phyloP scores from a whole-genome alignment of 139 green algal species.

The Auxenochlorella pyrenoidosa region DNA sequence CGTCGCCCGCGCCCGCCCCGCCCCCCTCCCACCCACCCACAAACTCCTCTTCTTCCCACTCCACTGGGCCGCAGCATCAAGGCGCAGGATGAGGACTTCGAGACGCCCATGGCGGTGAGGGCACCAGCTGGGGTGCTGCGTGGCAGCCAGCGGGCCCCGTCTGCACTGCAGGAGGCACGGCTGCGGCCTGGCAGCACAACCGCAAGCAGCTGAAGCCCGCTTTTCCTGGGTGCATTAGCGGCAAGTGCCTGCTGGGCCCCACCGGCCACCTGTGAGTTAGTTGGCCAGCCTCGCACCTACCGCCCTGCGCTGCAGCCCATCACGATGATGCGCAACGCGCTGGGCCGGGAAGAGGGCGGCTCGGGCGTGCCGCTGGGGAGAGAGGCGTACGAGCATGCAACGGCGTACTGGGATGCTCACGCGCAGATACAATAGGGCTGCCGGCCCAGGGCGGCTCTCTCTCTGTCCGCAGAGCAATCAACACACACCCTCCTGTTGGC shows the following conservation, averaged over 20 bases:
- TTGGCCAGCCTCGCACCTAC: not conserved
- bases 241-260: no score
- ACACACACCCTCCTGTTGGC: no score
- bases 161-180: no score
- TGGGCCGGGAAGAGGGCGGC: slow-evolving; percentile 91
- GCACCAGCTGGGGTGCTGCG: not conserved
- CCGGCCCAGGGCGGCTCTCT: no score
- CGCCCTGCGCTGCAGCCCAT: slow-evolving; percentile 79
- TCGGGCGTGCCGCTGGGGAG: slow-evolving; percentile 86
- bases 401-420: slow-evolving; percentile 86
- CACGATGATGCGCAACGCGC: slow-evolving; percentile 95
- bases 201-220: no score
- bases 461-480: no score
- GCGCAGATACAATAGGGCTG: slow-evolving; percentile 66
- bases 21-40: no score
- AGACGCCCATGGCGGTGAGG: slow-evolving; percentile 84
- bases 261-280: no score
- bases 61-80: slow-evolving; percentile 61
- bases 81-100: slow-evolving; percentile 81
- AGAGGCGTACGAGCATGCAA: slow-evolving; percentile 77
- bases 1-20: no score
- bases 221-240: no score
- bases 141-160: no score
- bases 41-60: not conserved
- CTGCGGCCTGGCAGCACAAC: no score